These are phyloP conservation scores for Suhomyces prunicola DNA, from an alignment of 805 yeast genomes.

Conservation along the genomic window DNA sequence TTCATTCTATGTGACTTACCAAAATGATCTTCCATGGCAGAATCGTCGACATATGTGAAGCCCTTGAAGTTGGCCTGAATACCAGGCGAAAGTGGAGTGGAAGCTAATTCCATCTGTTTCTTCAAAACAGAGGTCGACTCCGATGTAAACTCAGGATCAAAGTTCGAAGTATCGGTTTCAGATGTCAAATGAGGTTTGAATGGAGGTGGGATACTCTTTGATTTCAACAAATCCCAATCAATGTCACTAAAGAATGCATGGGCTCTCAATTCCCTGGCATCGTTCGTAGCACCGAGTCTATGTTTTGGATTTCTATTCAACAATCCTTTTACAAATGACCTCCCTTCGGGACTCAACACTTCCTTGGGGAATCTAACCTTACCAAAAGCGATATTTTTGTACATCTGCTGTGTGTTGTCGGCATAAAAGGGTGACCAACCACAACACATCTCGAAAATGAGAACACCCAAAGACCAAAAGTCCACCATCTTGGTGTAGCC, in stretches of 20 bases:
- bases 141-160: constrained; percentile 96
- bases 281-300: constrained; percentile 85
- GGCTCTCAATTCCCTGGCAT: constrained; percentile 87
- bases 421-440: constrained; percentile 99
- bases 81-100: constrained; percentile 89
- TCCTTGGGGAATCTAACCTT: constrained; percentile 97
- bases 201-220: constrained; percentile 91
- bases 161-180: constrained; percentile 93
- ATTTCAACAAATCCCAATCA: constrained; percentile 79
- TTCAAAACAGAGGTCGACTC: constrained; percentile 81
- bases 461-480: constrained; percentile 96
- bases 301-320: constrained; percentile 95
- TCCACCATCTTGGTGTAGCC: constrained; percentile 99
- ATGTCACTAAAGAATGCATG: constrained; percentile 91
- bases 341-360: constrained; percentile 86
- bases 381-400: constrained; percentile 97
- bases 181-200: constrained; percentile 89
- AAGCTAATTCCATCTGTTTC: constrained; percentile 59
- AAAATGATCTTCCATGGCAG: constrained; percentile 85
- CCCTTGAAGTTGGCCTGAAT: constrained; percentile 96
- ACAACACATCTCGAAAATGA: constrained; percentile 98
- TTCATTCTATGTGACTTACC: constrained; percentile 37
- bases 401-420: constrained; percentile 97
- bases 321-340: constrained; percentile 92
- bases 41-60: constrained; percentile 92